Conservation (phyloP, 768 basidiomycete species). For the Candolleomyces efflorescens region DNA sequence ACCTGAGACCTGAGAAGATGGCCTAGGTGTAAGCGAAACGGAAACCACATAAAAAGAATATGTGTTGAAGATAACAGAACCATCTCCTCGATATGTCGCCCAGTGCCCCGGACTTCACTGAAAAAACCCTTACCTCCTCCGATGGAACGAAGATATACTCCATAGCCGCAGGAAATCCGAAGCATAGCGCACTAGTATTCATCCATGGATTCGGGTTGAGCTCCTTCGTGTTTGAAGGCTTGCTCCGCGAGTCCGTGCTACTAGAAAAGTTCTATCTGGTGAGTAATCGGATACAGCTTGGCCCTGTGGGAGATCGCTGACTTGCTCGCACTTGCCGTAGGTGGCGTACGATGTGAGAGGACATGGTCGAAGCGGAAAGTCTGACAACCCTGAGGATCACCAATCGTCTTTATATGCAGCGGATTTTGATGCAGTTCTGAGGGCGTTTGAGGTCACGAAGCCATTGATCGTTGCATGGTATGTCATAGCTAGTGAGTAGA, state of each 20-base stretch:
- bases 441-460: slow-evolving; percentile 16
- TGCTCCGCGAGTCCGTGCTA: slow-evolving; percentile 27
- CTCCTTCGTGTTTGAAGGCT: slow-evolving; percentile 30
- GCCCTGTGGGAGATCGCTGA: background rate
- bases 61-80: too few relatives aligned
- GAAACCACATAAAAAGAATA: too few relatives aligned
- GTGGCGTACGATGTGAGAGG: slow-evolving; percentile 27
- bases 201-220: slow-evolving; percentile 37
- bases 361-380: slow-evolving; percentile 31
- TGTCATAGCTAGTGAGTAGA: too few relatives aligned
- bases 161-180: slow-evolving; percentile 32
- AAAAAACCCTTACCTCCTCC: background rate
- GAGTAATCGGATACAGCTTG: background rate
- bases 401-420: slow-evolving; percentile 25
- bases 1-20: too few relatives aligned
- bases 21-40: too few relatives aligned
- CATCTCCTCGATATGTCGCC: too few relatives aligned
- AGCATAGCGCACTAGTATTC: slow-evolving; percentile 35
- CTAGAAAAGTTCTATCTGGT: slow-evolving; percentile 25
- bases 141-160: slow-evolving; percentile 40
- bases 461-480: background rate
- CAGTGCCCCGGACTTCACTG: background rate
- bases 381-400: slow-evolving; percentile 20
- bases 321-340: background rate
- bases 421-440: slow-evolving; percentile 27